A percentile compares a stretch with the other conserved stretches of the same genome.
Evolutionary conservation across 352 stramenopile genomes (phyloP).

Genomic region (Saprolegnia diclina): DNA sequence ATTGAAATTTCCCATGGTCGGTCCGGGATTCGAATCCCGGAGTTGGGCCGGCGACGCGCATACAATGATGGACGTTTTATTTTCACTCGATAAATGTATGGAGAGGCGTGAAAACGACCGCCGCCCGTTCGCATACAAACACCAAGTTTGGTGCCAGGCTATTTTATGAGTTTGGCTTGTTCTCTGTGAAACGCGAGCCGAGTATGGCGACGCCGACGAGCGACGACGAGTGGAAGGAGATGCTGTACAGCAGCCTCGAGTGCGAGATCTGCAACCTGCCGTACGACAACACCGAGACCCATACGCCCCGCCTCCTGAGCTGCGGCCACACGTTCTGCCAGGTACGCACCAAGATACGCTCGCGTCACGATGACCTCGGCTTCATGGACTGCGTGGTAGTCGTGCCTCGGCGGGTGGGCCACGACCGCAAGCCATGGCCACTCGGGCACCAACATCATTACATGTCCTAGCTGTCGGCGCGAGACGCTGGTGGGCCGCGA

Average conservation of each 20-base stretch:
- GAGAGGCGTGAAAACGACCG: slow-evolving; percentile 29
- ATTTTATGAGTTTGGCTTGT: slow-evolving; percentile 2
- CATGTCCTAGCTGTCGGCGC: slow-evolving; percentile 70
- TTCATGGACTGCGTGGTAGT: neutral
- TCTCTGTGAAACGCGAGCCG: neutral
- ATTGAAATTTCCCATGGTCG: neutral
- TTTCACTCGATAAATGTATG: neutral
- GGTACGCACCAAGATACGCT: slow-evolving; percentile 29
- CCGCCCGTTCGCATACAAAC: slow-evolving; percentile 76
- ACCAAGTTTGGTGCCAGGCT: slow-evolving; percentile 1
- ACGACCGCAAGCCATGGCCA: slow-evolving; percentile 20
- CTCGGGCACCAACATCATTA: slow-evolving; percentile 31
- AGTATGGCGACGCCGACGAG: neutral
- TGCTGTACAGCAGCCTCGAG: slow-evolving; percentile 73
- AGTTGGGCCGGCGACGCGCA: neutral
- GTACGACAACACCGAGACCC: slow-evolving; percentile 63
- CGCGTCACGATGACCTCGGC: slow-evolving; percentile 33
- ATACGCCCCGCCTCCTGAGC: slow-evolving; percentile 60
- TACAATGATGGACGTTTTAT: slow-evolving; percentile 4
- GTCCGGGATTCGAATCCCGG: neutral
- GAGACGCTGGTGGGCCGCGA: slow-evolving; percentile 37
- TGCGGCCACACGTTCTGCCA: slow-evolving; percentile 84
- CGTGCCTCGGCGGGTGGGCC: slow-evolving; percentile 15
- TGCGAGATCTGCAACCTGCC: slow-evolving; percentile 83
- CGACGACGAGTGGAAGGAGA: slow-evolving; percentile 46